Percentiles rank a stretch among this genome's conserved stretches.
These are phyloP conservation scores for Apiospora marii DNA, from an alignment of 2,329 filamentous ascomycete species.

Conservation along the genomic window DNA sequence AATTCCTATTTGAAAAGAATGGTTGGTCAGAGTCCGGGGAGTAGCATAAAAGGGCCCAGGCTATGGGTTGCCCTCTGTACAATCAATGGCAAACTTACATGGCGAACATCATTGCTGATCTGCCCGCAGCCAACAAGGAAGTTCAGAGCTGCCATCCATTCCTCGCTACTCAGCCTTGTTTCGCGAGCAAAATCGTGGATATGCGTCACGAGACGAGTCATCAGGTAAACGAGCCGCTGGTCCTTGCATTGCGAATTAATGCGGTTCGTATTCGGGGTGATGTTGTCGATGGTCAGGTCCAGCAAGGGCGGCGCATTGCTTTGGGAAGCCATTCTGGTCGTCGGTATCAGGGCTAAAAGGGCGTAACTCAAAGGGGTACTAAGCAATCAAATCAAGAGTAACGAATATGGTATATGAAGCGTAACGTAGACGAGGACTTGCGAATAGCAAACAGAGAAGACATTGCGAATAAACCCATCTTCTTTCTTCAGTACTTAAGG, in stretches of 20 bases:
- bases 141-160: slow-evolving; percentile 78
- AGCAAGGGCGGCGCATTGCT: slow-evolving; percentile 59
- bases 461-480: slow-evolving; percentile 11
- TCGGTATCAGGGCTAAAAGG: background rate
- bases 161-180: slow-evolving; percentile 75
- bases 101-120: slow-evolving; percentile 76
- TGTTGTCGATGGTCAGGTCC: slow-evolving; percentile 80
- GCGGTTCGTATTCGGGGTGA: slow-evolving; percentile 76
- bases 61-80: no score
- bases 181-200: slow-evolving; percentile 85
- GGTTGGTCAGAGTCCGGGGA: background rate
- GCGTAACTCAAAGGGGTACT: background rate
- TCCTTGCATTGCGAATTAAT: slow-evolving; percentile 77
- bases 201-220: slow-evolving; percentile 77
- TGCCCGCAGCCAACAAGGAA: slow-evolving; percentile 78
- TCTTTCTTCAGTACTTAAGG: slow-evolving; percentile 8
- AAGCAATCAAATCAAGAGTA: background rate
- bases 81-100: slow-evolving; percentile 56
- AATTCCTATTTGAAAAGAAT: slow-evolving; percentile 63
- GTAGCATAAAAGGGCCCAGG: background rate
- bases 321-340: slow-evolving; percentile 36
- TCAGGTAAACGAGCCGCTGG: slow-evolving; percentile 72
- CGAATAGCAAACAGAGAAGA: background rate
- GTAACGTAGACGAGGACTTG: background rate
- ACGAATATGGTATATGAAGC: background rate